phyloP scores from a whole-genome alignment of 495 filamentous ascomycete genomes.

The Aspergillus ostianus region DNA sequence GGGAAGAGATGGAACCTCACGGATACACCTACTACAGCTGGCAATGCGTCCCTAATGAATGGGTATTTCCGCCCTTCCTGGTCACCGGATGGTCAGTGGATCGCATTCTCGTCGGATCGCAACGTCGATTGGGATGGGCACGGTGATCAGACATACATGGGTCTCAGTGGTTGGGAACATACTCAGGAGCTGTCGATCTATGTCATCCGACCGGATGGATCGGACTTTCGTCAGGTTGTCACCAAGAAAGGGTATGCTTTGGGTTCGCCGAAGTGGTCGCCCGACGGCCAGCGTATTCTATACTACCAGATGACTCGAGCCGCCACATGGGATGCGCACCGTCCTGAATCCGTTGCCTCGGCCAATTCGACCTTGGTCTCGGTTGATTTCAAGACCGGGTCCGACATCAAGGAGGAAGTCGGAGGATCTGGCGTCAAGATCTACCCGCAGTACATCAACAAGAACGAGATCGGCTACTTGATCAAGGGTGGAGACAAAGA shows the following conservation, averaged over 20 bases:
- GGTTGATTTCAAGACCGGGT: slow-evolving; percentile 24
- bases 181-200: slow-evolving; percentile 34
- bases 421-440: slow-evolving; percentile 23
- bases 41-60: slow-evolving; percentile 19
- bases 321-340: slow-evolving; percentile 29
- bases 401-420: slow-evolving; percentile 18
- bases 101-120: slow-evolving; percentile 25
- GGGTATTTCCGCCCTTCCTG: slow-evolving; percentile 33
- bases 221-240: slow-evolving; percentile 24
- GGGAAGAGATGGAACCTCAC: slow-evolving; percentile 28
- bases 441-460: slow-evolving; percentile 25
- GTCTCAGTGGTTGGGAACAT: slow-evolving; percentile 27
- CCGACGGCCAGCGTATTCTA: slow-evolving; percentile 25
- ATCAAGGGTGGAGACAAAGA: slow-evolving; percentile 21
- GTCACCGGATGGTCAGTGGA: slow-evolving; percentile 29
- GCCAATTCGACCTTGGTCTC: slow-evolving; percentile 26
- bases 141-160: slow-evolving; percentile 9
- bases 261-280: slow-evolving; percentile 31
- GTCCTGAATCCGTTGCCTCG: slow-evolving; percentile 17
- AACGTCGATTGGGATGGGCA: slow-evolving; percentile 28
- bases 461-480: slow-evolving; percentile 24
- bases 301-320: slow-evolving; percentile 32
- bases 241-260: slow-evolving; percentile 18
- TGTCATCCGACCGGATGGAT: slow-evolving; percentile 26
- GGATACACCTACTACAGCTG: slow-evolving; percentile 12